phyloP scores from a whole-genome alignment of 2,329 filamentous ascomycete species.

The Aureobasidium subglaciale region DNA sequence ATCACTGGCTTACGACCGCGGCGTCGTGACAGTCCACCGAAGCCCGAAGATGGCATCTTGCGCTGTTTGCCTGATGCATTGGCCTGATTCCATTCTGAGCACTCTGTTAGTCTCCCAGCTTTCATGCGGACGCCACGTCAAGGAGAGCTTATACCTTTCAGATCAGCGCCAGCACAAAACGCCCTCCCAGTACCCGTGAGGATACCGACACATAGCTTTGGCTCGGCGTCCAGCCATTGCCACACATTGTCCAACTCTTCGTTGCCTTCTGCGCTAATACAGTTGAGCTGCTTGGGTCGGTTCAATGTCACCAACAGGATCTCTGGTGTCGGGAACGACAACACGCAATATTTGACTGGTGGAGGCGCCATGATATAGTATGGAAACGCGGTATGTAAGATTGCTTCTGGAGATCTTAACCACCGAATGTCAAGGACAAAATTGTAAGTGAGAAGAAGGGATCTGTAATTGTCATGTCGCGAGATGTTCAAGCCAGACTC shows the following conservation, averaged over 20 bases:
- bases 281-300: conserved; percentile 30
- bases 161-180: conserved; percentile 32
- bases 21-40: conserved; percentile 60
- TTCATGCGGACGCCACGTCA: conserved; percentile 32
- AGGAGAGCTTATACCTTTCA: conserved; percentile 30
- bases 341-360: conserved; percentile 21
- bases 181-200: conserved; percentile 31
- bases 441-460: not conserved
- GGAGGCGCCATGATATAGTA: conserved; percentile 4
- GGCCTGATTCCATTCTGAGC: conserved; percentile 28
- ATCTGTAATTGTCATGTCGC: not conserved
- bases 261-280: conserved; percentile 28
- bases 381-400: not conserved
- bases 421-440: not conserved
- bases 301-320: conserved; percentile 30
- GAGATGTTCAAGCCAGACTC: not conserved
- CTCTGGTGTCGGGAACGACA: conserved; percentile 28
- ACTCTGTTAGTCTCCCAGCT: conserved; percentile 20
- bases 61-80: conserved; percentile 22
- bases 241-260: conserved; percentile 27
- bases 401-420: not conserved
- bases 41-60: conserved; percentile 42
- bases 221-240: conserved; percentile 29
- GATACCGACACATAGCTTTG: conserved; percentile 26
- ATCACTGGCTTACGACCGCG: conserved; percentile 67